Percentiles rank a stretch among this genome's conserved stretches.
These are phyloP conservation scores for Larix sibirica DNA, from an alignment of 83 land plant genomes.

Conservation along the genomic window DNA sequence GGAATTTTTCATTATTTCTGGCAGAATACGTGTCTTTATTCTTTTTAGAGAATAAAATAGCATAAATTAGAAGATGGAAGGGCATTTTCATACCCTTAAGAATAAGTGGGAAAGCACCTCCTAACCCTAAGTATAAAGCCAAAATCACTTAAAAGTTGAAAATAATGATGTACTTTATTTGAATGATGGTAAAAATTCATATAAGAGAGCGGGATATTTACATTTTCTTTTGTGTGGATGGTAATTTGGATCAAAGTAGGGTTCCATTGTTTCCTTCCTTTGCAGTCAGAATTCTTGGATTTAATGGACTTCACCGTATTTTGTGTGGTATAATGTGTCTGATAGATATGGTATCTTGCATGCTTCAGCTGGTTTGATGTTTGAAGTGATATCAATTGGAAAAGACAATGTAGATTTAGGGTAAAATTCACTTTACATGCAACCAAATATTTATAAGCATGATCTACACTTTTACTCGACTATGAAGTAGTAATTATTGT, in stretches of 20 bases:
- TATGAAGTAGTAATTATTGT: not conserved
- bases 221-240: not conserved
- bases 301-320: not conserved
- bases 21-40: no score
- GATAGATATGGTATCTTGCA: not conserved
- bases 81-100: no score
- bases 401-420: no score
- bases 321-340: not conserved
- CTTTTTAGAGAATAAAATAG: no score
- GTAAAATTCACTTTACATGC: not conserved
- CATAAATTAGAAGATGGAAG: no score
- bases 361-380: constrained; percentile 6
- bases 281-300: not conserved
- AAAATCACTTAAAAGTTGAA: no score
- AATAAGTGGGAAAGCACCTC: no score
- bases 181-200: no score
- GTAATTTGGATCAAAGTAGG: not conserved
- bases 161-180: no score
- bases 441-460: not conserved
- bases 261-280: not conserved
- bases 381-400: not conserved
- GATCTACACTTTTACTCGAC: not conserved
- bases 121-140: no score
- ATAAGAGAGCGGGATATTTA: no score
- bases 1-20: no score